A percentile compares a stretch with the other conserved stretches of the same genome.
phyloP scores from a whole-genome alignment of 2,329 filamentous ascomycete genomes.

The Pestalotiopsis sp. region DNA sequence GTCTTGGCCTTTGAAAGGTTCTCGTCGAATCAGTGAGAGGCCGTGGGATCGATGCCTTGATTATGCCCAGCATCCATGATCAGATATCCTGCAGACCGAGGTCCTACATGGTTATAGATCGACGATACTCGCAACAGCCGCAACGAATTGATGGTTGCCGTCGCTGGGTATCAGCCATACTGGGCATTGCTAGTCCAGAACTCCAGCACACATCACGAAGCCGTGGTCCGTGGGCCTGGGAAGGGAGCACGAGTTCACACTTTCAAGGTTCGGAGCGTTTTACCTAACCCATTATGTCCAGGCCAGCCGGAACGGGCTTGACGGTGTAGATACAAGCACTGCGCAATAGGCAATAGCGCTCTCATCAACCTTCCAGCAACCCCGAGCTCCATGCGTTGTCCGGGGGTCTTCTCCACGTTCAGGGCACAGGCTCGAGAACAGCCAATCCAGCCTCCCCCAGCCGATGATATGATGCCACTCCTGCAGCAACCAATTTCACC shows the following conservation, averaged over 20 bases:
- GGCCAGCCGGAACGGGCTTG: neutral
- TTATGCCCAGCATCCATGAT: neutral
- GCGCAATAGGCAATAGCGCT: neutral
- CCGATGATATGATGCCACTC: constrained; percentile 5
- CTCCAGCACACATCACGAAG: neutral
- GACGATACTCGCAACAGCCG: too few relatives aligned
- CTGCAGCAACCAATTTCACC: neutral
- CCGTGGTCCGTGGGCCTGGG: neutral
- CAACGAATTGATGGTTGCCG: neutral
- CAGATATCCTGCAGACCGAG: neutral
- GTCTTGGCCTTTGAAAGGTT: neutral
- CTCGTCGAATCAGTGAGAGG: neutral
- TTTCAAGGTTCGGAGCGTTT: neutral
- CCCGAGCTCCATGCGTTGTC: neutral
- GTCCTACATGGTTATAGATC: neutral
- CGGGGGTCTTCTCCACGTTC: neutral
- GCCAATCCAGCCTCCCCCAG: neutral
- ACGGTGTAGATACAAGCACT: neutral
- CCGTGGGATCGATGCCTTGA: neutral
- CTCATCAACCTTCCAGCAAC: neutral
- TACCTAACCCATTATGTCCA: constrained; percentile 2
- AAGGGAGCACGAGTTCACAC: neutral
- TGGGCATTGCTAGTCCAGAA: neutral
- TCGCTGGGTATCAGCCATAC: neutral
- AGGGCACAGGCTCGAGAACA: neutral